These are phyloP conservation scores for Thelonectria discophora DNA, from an alignment of 2,329 filamentous ascomycete genomes.

Conservation along the genomic window DNA sequence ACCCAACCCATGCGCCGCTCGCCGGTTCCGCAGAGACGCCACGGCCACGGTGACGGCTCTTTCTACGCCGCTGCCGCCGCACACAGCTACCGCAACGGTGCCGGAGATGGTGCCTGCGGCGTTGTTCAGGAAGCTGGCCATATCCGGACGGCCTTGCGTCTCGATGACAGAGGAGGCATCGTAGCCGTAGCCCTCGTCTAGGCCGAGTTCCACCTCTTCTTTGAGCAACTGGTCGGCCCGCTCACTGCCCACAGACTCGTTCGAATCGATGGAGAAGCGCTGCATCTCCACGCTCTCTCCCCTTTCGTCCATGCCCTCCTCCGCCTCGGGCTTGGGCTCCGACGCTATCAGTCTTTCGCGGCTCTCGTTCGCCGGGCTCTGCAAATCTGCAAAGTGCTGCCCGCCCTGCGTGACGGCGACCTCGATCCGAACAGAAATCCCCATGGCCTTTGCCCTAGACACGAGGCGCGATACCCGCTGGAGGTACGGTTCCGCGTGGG, in stretches of 20 bases:
- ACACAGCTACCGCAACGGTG: slow-evolving; percentile 35
- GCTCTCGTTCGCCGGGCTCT: slow-evolving; percentile 30
- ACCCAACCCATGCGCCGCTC: slow-evolving; percentile 22
- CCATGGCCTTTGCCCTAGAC: slow-evolving; percentile 37
- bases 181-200: slow-evolving; percentile 27
- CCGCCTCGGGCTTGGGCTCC: slow-evolving; percentile 14
- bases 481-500: slow-evolving; percentile 35
- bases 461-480: slow-evolving; percentile 25
- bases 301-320: not conserved
- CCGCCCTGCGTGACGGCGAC: slow-evolving; percentile 33
- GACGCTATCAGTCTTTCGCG: slow-evolving; percentile 35
- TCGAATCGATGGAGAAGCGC: slow-evolving; percentile 38
- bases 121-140: slow-evolving; percentile 30
- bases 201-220: slow-evolving; percentile 36
- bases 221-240: slow-evolving; percentile 37
- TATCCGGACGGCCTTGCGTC: slow-evolving; percentile 38
- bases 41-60: slow-evolving; percentile 31
- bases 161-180: slow-evolving; percentile 31
- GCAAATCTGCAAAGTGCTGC: slow-evolving; percentile 5
- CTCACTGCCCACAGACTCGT: slow-evolving; percentile 24
- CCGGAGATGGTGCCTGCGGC: slow-evolving; percentile 31
- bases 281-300: slow-evolving; percentile 34
- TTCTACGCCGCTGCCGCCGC: slow-evolving; percentile 36
- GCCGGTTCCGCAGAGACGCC: slow-evolving; percentile 23
- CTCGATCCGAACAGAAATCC: slow-evolving; percentile 33